Base-by-base conservation (phyloP, 2,329 filamentous ascomycete species). In the Myriangium duriaei region DNA sequence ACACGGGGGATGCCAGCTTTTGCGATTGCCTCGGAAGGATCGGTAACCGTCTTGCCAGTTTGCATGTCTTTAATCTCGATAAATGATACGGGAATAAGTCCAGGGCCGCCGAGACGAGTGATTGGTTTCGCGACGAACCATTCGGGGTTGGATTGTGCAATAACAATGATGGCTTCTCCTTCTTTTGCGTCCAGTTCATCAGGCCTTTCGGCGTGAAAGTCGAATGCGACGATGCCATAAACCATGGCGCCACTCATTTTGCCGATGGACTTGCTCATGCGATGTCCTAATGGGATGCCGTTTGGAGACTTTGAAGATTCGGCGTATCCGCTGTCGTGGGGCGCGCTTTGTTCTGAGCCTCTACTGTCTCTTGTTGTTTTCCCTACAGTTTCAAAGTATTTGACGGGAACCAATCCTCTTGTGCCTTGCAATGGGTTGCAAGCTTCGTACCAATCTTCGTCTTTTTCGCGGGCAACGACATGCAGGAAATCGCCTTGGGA, bases 51-150 rank as follows among this genome's bases (percentile, higher is more conserved):
- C 48, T 82, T 75, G 35, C 88, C 86, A 1, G 83, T 86, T 4
- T 77, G 75, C 81, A 95, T 94, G 58, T 96, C 91, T 56, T 85
- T 74, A 49, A 98, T 88, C 62, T 98, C 86, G 49, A 98, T 84
- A 57, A 94, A 96, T 0, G 87, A 92, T 19, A 96, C 88, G 2
- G 91, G 91, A 47, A 98, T 96, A 50, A 98, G 64, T 29, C 91
- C 91, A 1, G 91, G 91, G 1, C 91, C 91, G 30, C 91, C 91
- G n/a, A 98, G 69, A 47, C 91, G 74, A 45, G 87, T 88, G 56
- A 98, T 98, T n/a, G 91, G 91, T 62, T 98, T 98, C 35, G 91
- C 91, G 44, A 98, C 88, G 54, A 96, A 96, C 91, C 91, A 98
- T 61, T 98, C 91, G 4, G 88, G 85, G 53, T 96, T 96, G 5